Conservation (phyloP, 116 monocot genomes). For the Dioscorea cayenensis region DNA sequence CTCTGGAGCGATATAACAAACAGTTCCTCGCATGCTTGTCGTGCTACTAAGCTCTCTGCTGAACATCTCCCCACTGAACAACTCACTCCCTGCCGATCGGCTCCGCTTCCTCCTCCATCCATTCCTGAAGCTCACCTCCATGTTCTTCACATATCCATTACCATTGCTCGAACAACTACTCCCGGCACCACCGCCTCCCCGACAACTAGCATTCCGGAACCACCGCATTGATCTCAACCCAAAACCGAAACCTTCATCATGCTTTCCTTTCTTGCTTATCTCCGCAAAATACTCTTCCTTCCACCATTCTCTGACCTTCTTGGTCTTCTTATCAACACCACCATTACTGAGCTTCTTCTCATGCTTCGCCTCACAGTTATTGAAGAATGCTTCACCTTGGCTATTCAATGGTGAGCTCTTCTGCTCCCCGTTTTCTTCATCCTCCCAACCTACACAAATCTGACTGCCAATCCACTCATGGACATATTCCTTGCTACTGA, state of each 20-base stretch:
- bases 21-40: conserved; percentile 78
- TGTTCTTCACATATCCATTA: not conserved
- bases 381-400: conserved; percentile 1
- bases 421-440: conserved; percentile 14
- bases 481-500: conserved; percentile 56
- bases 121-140: conserved; percentile 28
- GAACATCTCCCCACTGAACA: conserved; percentile 46
- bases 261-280: conserved; percentile 42
- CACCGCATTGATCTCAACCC: conserved; percentile 15
- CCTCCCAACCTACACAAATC: conserved; percentile 49
- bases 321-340: conserved; percentile 16
- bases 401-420: not conserved
- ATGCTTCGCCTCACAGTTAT: not conserved
- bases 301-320: conserved; percentile 83
- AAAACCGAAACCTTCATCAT: not conserved
- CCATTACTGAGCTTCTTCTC: no score
- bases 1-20: conserved; percentile 83
- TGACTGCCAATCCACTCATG: conserved; percentile 86
- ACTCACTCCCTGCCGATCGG: conserved; percentile 30
- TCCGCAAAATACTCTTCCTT: conserved; percentile 80
- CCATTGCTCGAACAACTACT: not conserved
- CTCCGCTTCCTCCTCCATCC: conserved; percentile 31
- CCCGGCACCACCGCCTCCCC: not conserved
- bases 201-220: conserved; percentile 14
- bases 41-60: conserved; percentile 69